Evolutionary conservation across 2,329 filamentous ascomycete genomes (phyloP), one percentile per base, ranked within the genome.

Genomic region (Microsporum canis): DNA sequence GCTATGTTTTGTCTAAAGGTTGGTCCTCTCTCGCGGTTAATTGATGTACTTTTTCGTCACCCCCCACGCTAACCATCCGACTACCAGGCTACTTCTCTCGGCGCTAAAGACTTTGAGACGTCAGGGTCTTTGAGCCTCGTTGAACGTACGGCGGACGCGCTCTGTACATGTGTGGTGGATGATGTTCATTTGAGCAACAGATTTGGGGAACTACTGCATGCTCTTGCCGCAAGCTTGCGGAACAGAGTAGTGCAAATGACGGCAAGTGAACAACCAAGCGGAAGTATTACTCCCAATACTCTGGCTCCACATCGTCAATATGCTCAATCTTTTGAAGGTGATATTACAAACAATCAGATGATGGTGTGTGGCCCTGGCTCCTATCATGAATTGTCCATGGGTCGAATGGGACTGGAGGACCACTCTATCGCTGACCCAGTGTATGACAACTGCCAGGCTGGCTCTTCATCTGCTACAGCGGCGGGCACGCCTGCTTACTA

Each of bases 151-250:
- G 78, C 81, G 3, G 73, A 77, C 45, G 79, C 79, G 5, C 73
- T 84, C 45, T 76, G 77, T 41, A 79, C 76, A 33, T 79, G 77
- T 68, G 80, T 82, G 34, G 81, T 83, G 12, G 81, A 84, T 65
- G 81, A 84, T 66, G 80, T 83, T 6, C 81, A 84, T 68, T 76
- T 84, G 2, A 78, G 77, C 34, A 90, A 88, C 62, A 83, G 88
- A 5, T 94, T 94, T 51, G 65, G 65, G 5, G 65, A 66, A 43
- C 59, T 66, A 2, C 62, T 66, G 33, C 60, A 63, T 12, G 65
- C 65, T 12, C 60, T 66, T 39, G 62, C 59, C 17, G 41, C 63
- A 7, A 66, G 63, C 49, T 62, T 66, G 49, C 63, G 63, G 14
- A 65, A 41, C 38, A 60, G 64, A 6, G 63, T 66, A 33, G 58